phyloP scores from a whole-genome alignment of 345 rosid genomes.

The Hevea brasiliensis region DNA sequence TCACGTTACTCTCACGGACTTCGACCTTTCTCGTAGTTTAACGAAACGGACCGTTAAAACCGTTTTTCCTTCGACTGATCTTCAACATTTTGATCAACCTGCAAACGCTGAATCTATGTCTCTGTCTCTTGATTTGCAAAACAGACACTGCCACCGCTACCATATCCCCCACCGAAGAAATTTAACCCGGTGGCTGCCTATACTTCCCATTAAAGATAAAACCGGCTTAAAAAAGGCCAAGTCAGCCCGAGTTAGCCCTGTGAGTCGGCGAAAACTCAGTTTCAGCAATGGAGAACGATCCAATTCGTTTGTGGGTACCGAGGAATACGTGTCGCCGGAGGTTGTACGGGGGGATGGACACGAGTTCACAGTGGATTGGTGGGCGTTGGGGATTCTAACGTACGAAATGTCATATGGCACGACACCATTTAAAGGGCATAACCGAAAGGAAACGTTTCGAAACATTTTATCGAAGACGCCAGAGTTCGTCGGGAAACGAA shows the following conservation, averaged over 20 bases:
- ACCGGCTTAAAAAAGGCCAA: slow-evolving; percentile 50
- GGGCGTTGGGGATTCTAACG: slow-evolving; percentile 81
- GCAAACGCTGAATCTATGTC: not conserved
- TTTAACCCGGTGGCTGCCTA: slow-evolving; percentile 41
- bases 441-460: slow-evolving; percentile 75
- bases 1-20: slow-evolving; percentile 89
- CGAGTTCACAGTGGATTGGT: slow-evolving; percentile 95
- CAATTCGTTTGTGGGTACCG: slow-evolving; percentile 88
- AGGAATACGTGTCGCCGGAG: slow-evolving; percentile 94
- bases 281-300: slow-evolving; percentile 64
- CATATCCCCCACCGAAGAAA: slow-evolving; percentile 3
- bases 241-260: slow-evolving; percentile 86
- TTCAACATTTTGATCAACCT: not conserved
- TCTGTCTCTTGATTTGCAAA: not conserved
- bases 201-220: slow-evolving; percentile 25
- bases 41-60: slow-evolving; percentile 22
- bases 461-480: slow-evolving; percentile 63
- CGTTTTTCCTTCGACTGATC: not conserved
- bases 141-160: not conserved
- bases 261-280: slow-evolving; percentile 62
- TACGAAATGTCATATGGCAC: slow-evolving; percentile 84
- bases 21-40: slow-evolving; percentile 78
- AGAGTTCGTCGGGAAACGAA: slow-evolving; percentile 57
- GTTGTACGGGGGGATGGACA: slow-evolving; percentile 82
- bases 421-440: slow-evolving; percentile 81